Evolutionary conservation across 257 asterid genomes (phyloP).

Genomic region (Solanum bulbocastanum): DNA sequence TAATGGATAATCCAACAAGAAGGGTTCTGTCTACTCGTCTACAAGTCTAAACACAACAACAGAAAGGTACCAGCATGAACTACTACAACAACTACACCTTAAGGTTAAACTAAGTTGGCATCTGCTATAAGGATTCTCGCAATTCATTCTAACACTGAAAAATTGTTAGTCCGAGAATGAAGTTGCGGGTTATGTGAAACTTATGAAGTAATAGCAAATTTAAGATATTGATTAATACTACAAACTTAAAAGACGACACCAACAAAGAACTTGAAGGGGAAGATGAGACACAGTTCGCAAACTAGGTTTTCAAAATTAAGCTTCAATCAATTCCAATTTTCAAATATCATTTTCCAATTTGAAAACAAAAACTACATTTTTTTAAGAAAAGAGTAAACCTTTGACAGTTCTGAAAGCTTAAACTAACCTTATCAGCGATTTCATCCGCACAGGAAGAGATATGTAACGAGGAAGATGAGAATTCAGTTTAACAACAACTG

Average conservation of each 20-base stretch:
- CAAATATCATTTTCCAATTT: too few species aligned
- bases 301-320: background rate
- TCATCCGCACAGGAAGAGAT: conserved; percentile 15
- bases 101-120: background rate
- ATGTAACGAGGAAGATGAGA: background rate
- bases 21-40: background rate
- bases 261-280: background rate
- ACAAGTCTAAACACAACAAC: background rate
- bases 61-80: background rate
- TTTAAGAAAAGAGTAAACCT: background rate
- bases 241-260: background rate
- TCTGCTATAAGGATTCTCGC: background rate
- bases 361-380: too few species aligned
- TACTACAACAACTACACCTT: background rate
- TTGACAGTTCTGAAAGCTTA: background rate
- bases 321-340: too few species aligned
- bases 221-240: background rate
- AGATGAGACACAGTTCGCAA: background rate
- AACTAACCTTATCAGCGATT: conserved; percentile 29
- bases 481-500: background rate
- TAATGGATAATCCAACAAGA: background rate
- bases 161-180: background rate
- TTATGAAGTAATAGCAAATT: background rate
- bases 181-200: background rate
- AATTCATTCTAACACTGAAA: background rate